Percentiles rank a stretch among this genome's conserved stretches.
Evolutionary conservation across 208 protist genomes (phyloP).

Genomic region (Trypanosomatidae sp.): DNA sequence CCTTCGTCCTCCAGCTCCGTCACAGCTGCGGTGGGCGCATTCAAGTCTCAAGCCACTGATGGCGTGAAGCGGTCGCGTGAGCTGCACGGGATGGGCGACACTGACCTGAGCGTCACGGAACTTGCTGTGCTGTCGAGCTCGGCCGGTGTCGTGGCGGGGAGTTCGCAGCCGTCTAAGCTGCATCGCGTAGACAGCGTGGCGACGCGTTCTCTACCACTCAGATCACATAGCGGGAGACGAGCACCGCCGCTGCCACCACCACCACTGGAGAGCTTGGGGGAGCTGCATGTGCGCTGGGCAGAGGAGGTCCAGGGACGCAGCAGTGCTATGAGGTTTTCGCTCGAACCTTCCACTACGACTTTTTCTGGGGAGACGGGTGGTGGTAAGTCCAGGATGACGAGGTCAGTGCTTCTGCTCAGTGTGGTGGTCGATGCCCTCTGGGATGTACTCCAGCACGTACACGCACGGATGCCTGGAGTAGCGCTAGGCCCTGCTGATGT

Average conservation of each 20-base stretch:
- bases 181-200: background rate
- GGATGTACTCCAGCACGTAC: slow-evolving; percentile 10
- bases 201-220: background rate
- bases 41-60: background rate
- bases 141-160: too few species aligned
- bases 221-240: background rate
- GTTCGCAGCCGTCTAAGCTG: background rate
- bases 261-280: slow-evolving; percentile 1
- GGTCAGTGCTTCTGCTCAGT: slow-evolving; percentile 1
- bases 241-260: slow-evolving; percentile 1
- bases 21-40: background rate
- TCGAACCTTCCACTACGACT: background rate
- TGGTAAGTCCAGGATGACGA: background rate
- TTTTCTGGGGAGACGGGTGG: background rate
- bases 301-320: background rate
- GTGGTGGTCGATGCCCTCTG: slow-evolving; percentile 17
- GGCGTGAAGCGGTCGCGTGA: slow-evolving; percentile 4
- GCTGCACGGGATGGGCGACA: background rate
- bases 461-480: background rate
- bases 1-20: background rate
- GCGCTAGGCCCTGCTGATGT: background rate
- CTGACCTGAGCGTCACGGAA: background rate
- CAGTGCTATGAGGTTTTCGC: background rate
- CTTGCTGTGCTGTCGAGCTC: background rate
- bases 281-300: slow-evolving; percentile 13